A percentile compares a stretch with the other conserved stretches of the same genome.
Conservation (phyloP, 2,329 filamentous ascomycete species). For the Rosellinia necatrix region DNA sequence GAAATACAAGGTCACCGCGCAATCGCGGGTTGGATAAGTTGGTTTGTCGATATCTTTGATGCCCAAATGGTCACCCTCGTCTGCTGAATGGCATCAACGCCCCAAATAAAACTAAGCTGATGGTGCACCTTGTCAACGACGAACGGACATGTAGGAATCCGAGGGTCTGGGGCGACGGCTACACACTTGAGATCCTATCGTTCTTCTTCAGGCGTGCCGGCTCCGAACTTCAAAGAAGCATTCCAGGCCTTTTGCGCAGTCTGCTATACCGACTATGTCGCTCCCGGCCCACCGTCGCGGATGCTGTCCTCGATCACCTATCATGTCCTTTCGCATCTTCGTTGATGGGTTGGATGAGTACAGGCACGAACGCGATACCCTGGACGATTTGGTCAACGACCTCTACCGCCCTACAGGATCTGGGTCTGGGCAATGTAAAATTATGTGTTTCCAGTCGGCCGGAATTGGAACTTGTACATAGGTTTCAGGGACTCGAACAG, state of each 20-base stretch:
- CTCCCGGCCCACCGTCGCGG: neutral
- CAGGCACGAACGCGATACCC: neutral
- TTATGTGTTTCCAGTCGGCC: constrained; percentile 19
- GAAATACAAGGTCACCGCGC: too few relatives aligned
- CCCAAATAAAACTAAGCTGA: too few relatives aligned
- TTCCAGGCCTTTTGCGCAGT: constrained; percentile 20
- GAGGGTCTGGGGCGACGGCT: neutral
- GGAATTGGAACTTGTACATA: neutral
- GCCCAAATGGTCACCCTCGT: too few relatives aligned
- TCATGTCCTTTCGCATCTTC: constrained; percentile 18
- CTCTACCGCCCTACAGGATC: neutral
- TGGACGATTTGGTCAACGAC: neutral
- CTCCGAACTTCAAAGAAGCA: constrained; percentile 14
- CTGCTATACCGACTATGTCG: constrained; percentile 18
- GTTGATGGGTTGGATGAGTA: constrained; percentile 22
- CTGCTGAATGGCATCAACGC: too few relatives aligned
- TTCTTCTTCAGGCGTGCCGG: constrained; percentile 30
- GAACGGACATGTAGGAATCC: neutral
- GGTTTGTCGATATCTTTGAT: too few relatives aligned
- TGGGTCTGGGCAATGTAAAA: neutral
- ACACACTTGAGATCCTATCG: constrained; percentile 10
- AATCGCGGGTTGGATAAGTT: too few relatives aligned
- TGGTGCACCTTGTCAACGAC: constrained; percentile 21
- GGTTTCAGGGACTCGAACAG: neutral
- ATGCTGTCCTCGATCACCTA: neutral